A percentile compares a stretch with the other conserved stretches of the same genome.
These are phyloP conservation scores for Colletotrichum euphorbiae DNA, from an alignment of 2,329 filamentous ascomycete genomes.

Conservation along the genomic window DNA sequence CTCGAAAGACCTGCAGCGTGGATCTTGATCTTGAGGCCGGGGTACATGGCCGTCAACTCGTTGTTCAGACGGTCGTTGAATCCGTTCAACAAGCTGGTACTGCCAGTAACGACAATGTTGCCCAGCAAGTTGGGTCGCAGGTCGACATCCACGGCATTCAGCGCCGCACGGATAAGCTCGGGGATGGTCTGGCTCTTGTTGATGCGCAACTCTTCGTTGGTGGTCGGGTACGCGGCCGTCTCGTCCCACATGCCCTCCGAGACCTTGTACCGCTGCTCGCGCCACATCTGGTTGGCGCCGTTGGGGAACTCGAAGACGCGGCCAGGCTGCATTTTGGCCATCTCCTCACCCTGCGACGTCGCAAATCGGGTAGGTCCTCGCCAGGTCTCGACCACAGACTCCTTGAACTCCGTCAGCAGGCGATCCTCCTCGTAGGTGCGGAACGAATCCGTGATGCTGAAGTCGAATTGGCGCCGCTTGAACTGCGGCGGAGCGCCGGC, in stretches of 20 bases:
- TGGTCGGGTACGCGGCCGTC: constrained; percentile 72
- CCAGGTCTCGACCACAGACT: constrained; percentile 96
- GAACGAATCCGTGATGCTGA: constrained; percentile 76
- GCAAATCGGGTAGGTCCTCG: constrained; percentile 78
- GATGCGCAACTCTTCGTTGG: constrained; percentile 54
- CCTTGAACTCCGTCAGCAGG: constrained; percentile 95
- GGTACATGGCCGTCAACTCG: constrained; percentile 85
- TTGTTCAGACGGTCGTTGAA: constrained; percentile 91
- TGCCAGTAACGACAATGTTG: constrained; percentile 94
- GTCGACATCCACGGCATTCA: constrained; percentile 89
- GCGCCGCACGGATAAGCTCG: constrained; percentile 80
- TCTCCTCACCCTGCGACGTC: constrained; percentile 78
- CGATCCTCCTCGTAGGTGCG: constrained; percentile 89
- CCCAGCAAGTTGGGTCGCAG: constrained; percentile 83
- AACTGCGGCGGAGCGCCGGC: constrained; percentile 84
- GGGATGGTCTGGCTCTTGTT: constrained; percentile 84
- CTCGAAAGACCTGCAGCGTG: constrained; percentile 87
- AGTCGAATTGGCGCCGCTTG: constrained; percentile 76
- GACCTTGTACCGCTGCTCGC: constrained; percentile 85
- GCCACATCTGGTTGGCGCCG: constrained; percentile 95
- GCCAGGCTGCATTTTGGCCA: constrained; percentile 77
- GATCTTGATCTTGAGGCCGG: constrained; percentile 87
- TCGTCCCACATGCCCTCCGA: constrained; percentile 94
- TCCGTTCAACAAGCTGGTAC: constrained; percentile 86
- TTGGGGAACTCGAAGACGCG: constrained; percentile 97